Evolutionary conservation across 768 basidiomycete genomes (phyloP).

Genomic region (Boletus patriciae): DNA sequence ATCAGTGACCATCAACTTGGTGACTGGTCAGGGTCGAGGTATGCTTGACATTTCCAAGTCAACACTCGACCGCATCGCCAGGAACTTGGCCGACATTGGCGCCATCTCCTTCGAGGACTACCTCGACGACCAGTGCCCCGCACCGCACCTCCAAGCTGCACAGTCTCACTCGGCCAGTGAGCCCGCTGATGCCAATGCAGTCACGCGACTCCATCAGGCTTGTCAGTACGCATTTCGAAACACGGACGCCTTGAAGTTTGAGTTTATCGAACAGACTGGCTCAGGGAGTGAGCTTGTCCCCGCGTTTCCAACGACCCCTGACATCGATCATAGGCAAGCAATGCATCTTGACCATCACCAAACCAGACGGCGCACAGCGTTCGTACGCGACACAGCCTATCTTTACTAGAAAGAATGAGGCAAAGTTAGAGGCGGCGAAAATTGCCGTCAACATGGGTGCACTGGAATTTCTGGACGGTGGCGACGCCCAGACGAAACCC

Average conservation of each 20-base stretch:
- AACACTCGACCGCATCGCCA: conserved; percentile 22
- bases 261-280: conserved; percentile 44
- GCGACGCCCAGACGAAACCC: conserved; percentile 41
- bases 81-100: conserved; percentile 30
- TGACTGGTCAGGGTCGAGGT: no score
- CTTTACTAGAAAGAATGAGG: conserved; percentile 50
- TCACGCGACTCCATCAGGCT: conserved; percentile 42
- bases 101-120: conserved; percentile 30
- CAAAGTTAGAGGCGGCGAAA: conserved; percentile 51
- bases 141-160: background rate
- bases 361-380: conserved; percentile 49
- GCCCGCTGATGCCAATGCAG: conserved; percentile 16
- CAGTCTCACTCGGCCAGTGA: conserved; percentile 4
- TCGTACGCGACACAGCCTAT: conserved; percentile 53
- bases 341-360: conserved; percentile 61
- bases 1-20: no score
- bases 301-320: background rate
- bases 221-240: conserved; percentile 45
- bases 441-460: conserved; percentile 61
- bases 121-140: conserved; percentile 4
- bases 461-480: conserved; percentile 53
- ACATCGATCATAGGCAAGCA: conserved; percentile 44
- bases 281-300: conserved; percentile 35
- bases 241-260: conserved; percentile 44
- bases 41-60: no score